Percentiles rank a stretch among this genome's conserved stretches.
phyloP scores from a whole-genome alignment of 2,329 filamentous ascomycete species.

The Didymella exigua region DNA sequence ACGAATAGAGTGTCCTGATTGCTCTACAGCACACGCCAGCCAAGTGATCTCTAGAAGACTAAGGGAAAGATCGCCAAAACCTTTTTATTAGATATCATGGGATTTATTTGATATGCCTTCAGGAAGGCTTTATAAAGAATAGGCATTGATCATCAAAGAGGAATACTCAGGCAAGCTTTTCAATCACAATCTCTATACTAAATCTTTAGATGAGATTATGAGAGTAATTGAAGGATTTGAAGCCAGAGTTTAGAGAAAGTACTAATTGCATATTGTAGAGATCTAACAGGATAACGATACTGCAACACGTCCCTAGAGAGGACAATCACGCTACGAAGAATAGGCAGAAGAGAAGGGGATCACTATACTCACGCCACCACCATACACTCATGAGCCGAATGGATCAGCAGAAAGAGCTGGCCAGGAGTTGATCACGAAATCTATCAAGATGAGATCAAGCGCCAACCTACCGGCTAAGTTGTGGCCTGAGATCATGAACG shows the following conservation, averaged over 20 bases:
- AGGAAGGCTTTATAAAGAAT: neutral
- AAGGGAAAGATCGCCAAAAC: neutral
- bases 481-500: neutral
- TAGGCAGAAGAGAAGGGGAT: neutral
- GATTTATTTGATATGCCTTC: neutral
- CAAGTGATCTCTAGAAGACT: neutral
- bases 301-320: neutral
- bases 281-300: neutral
- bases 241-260: neutral
- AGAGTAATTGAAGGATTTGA: neutral
- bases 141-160: neutral
- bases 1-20: neutral
- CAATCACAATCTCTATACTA: neutral
- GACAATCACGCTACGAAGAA: neutral
- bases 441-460: neutral
- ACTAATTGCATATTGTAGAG: neutral
- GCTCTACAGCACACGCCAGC: neutral
- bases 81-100: neutral
- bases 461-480: neutral
- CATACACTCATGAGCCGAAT: neutral
- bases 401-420: neutral
- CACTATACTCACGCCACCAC: neutral
- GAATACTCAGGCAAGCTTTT: neutral
- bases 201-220: neutral
- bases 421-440: neutral